Base-by-base conservation (phyloP, 768 basidiomycete genomes). In the Dentipellis sp. region DNA sequence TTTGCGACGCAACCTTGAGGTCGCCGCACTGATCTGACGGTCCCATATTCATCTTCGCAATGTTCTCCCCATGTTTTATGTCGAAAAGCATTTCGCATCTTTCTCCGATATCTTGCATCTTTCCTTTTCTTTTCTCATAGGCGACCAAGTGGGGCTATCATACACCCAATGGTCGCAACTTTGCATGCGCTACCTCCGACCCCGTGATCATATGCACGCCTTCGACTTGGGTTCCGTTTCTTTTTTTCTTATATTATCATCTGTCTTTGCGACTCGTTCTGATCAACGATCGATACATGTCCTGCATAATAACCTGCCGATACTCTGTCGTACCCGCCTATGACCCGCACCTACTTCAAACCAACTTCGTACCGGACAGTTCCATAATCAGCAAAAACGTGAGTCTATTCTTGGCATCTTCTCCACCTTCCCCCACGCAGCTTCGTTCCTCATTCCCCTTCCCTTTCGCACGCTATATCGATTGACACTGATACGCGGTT, bases 301-400 rank as follows among this genome's bases (percentile, higher is more conserved):
- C 14, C 10, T 50, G 29, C 29, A 7, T 35, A 50, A 21, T 22
- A 35, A 35, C 29, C 19, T 50, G 22, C 21, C 23, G 48, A 23
- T 42, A 23, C 48, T 11, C 10, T 29, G 29, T 29, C 29, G 29
- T 29, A 29, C 29, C 29, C 29, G 29, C 29, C 29, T 29, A 29
- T 29, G 29, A 29, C 29, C 29, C 29, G 29, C 29, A 29, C 29
- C 29, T 29, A 29, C 29, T 29, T 45, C 42, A 45, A 45, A 45
- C 55, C 60, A 56, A 58, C 57, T 53, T 50, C 54, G 58, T 58
- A 59, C 50, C 57, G 58, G 50, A 62, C 67, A 86, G 84, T 68
- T 74, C 83, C 55, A 79, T 86, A 61, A 79, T 86, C 63, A 84
- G 79, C 75, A 82, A 78, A 64, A 86, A 84, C 59, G 84, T 86